Evolutionary conservation across 176 grass and related monocot genomes (phyloP), one percentile per base, ranked within the genome.

Genomic region (Dactylis glomerata): DNA sequence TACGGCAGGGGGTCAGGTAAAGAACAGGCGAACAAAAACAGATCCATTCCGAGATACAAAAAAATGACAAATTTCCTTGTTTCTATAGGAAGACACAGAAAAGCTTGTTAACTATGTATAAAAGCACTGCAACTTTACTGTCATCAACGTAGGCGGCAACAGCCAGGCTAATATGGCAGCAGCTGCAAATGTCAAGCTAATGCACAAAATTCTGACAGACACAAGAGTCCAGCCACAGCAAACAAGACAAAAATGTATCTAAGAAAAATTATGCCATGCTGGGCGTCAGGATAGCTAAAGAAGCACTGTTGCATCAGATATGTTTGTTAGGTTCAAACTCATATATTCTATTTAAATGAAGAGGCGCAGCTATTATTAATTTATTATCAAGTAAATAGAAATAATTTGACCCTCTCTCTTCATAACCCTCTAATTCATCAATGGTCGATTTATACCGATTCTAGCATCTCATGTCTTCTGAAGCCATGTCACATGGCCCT

Each of bases 141-240:
- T 42, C 27, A 31, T 49, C 26, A 10, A 50, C 41, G 5, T 75
- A 20, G 15, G 26, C 42, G 4, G 71, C n/a, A 28, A n/a, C 68
- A 45, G 68, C 41, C 42, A 73, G 41, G 44, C 23, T 73, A 24
- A 17, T 15, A 16, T 73, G 70, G 41, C 15, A 73, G 14, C 70
- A 73, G 24, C 24, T 30, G 42, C 24, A 73, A 73, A 73, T 31
- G 24, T 15, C 70, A 73, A 73, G 14, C 15, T 73, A 47, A 73
- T 40, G 41, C 24, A 42, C 70, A 73, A 31, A 27, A 49, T 30
- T 73, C 42, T 28, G 23, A 47, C 7, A 28, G 41, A 6, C 23
- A 47, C 69, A 73, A 73, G 23, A 73, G 23, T 73, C 69, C 24
- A 73, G 41, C 23, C 44, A 73, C 70, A 73, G 26, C 70, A 72